phyloP scores from a whole-genome alignment of 2,329 filamentous ascomycete species.

The Neonectria neomacrospora region DNA sequence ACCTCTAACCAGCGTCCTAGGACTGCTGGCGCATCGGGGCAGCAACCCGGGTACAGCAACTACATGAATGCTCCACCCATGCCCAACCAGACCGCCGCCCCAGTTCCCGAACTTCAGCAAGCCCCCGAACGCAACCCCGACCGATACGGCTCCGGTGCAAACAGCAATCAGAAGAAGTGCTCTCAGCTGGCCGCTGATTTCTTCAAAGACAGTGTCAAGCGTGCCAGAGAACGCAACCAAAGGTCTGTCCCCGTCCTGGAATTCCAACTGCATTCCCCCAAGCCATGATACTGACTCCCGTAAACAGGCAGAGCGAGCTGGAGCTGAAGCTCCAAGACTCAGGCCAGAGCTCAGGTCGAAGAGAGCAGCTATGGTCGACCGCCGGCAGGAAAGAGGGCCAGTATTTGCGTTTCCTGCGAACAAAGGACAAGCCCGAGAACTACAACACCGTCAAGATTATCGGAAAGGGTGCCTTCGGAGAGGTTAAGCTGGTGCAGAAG shows the following conservation, averaged over 20 bases:
- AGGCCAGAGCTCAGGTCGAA: slow-evolving; percentile 77
- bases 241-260: slow-evolving; percentile 67
- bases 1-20: slow-evolving; percentile 81
- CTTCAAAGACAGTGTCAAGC: slow-evolving; percentile 98
- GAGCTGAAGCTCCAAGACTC: slow-evolving; percentile 86
- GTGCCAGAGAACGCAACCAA: slow-evolving; percentile 93
- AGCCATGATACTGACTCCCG: slow-evolving; percentile 23
- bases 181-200: slow-evolving; percentile 83
- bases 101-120: slow-evolving; percentile 78
- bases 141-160: slow-evolving; percentile 72
- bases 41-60: slow-evolving; percentile 70
- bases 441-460: slow-evolving; percentile 98
- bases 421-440: slow-evolving; percentile 92
- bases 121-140: slow-evolving; percentile 90
- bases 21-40: slow-evolving; percentile 78
- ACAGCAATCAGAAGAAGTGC: slow-evolving; percentile 78
- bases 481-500: slow-evolving; percentile 97
- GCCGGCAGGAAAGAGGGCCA: slow-evolving; percentile 90
- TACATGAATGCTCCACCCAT: slow-evolving; percentile 75
- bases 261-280: neutral
- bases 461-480: slow-evolving; percentile 97
- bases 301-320: slow-evolving; percentile 84
- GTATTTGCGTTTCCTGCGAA: slow-evolving; percentile 93
- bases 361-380: slow-evolving; percentile 85
- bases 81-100: slow-evolving; percentile 67